Evolutionary conservation across 2,329 filamentous ascomycete genomes (phyloP), one percentile per base, ranked within the genome.

Genomic region (Anisogramma anomala): DNA sequence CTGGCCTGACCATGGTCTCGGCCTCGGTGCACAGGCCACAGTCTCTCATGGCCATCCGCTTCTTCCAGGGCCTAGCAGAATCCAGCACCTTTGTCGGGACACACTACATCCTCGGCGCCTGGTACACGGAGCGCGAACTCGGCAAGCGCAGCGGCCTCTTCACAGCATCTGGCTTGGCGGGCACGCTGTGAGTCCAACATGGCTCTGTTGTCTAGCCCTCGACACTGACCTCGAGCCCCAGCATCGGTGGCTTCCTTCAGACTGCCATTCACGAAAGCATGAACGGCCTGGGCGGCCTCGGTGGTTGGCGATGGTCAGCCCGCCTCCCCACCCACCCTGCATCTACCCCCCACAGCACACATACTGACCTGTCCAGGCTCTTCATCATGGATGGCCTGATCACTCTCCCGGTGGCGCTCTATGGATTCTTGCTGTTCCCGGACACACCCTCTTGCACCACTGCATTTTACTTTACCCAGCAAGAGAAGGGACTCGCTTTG

Each of bases 61-160:
- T 71, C 57, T 68, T 72, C 51, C 65, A 68, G 50, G 74, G 71
- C 7, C 58, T 77, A 15, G 66, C 67, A 30, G 74, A 79, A 53
- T 65, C 69, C 0, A 68, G 63, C 10, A 75, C 71, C 0, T 79
- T 77, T 43, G 68, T 72, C 6, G 71, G 71, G 9, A 65, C 71
- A 0, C 72, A 77, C 48, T 78, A 76, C 45, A 69, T 78, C 43
- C 62, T 78, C 0, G 73, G 74, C 1, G 71, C 68, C 0, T 79
- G 75, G 75, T 79, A 78, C 52, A 77, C 67, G 0, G 65, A 68
- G 37, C 60, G 63, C n/a, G 75, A 79, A 54, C 67, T 79, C 0
- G 75, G 72, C 3, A 79, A 79, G 53, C 65, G 76, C 3, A 71
- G 64, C 20, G 74, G 72, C 6, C 69, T 81, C 39, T 79, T 79